Percentiles rank a stretch among this genome's conserved stretches.
phyloP scores from a whole-genome alignment of 805 yeast species.

The Candida oleophila region DNA sequence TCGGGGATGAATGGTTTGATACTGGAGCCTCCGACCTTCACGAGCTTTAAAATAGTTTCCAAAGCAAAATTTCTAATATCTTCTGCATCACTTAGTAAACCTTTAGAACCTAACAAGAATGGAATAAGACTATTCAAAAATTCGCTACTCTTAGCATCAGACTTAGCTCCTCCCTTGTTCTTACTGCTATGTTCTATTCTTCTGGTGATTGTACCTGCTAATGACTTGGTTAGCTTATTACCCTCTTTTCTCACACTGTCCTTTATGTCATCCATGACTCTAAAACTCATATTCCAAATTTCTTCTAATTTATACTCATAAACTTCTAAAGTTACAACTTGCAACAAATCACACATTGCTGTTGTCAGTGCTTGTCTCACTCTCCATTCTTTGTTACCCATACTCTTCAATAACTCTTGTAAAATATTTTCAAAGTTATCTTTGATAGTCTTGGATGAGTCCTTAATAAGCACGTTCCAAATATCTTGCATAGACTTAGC shows the following conservation, averaged over 20 bases:
- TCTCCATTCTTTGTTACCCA: conserved; percentile 89
- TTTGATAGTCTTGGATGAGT: conserved; percentile 52
- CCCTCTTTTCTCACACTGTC: conserved; percentile 90
- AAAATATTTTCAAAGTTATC: conserved; percentile 58
- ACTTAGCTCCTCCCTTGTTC: conserved; percentile 33
- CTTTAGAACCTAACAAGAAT: conserved; percentile 74
- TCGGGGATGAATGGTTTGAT: conserved; percentile 67
- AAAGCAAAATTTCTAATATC: conserved; percentile 78
- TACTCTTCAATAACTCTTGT: conserved; percentile 60
- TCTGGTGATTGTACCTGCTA: conserved; percentile 62
- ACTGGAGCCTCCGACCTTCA: conserved; percentile 60
- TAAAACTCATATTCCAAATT: conserved; percentile 85
- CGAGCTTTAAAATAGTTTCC: conserved; percentile 67
- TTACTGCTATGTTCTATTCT: conserved; percentile 41
- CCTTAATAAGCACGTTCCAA: conserved; percentile 73
- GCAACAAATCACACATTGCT: conserved; percentile 69
- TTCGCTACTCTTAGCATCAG: conserved; percentile 40
- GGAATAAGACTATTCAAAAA: conserved; percentile 67
- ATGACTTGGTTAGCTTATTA: conserved; percentile 57
- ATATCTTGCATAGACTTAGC: conserved; percentile 83
- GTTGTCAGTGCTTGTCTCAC: conserved; percentile 82
- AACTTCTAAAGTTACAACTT: conserved; percentile 51
- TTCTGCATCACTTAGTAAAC: conserved; percentile 80
- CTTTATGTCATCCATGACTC: conserved; percentile 91
- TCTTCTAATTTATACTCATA: conserved; percentile 57